Base-by-base conservation (phyloP, 495 filamentous ascomycete species). In the Cercophora newfieldiana region DNA sequence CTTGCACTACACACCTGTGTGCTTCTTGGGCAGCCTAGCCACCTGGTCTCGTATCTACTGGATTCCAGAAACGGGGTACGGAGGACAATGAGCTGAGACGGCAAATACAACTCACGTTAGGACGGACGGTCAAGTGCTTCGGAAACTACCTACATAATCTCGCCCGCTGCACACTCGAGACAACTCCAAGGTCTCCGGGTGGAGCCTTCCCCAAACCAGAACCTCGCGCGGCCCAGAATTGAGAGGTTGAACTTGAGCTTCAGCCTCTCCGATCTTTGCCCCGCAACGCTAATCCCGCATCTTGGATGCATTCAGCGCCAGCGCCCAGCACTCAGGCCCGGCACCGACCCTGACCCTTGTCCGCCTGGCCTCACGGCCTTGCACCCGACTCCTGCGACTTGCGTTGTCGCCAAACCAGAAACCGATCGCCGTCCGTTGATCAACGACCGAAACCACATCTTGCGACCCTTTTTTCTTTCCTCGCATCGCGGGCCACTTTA, bases 221-320 rank as follows among this genome's bases (percentile, higher is more conserved):
- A n/a, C 12, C 37, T 14, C 10, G 10, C 30, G 30, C 30, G 12
- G 12, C 18, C 37, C 37, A 44, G 37, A 44, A 44, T 8, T 14
- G 37, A 8, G 18, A 44, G 2, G 12, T 14, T 2, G 12, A 14
- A n/a, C n/a, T n/a, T 47, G 37, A 63, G 37, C 29, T 48, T 60
- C 58, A 60, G 58, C 31, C 58, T 60, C 58, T 44, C 58, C 58
- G 58, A 60, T 60, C 58, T 18, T 44, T n/a, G 21, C 58, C 58
- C 58, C 31, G 58, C 58, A 48, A 7, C n/a, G 57, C 33, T 44
- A 44, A 16, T 16, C 12, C 37, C 37, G 37, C 12, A 44, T 44
- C 37, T 16, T 16, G 37, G 37, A 44, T 16, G 18, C 37, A 14
- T 44, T 16, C 37, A 44, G 37, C 37, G 4, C 37, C 37, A 44